Conservation (phyloP, 2,329 filamentous ascomycete genomes). For the Plectosphaerella sp. region DNA sequence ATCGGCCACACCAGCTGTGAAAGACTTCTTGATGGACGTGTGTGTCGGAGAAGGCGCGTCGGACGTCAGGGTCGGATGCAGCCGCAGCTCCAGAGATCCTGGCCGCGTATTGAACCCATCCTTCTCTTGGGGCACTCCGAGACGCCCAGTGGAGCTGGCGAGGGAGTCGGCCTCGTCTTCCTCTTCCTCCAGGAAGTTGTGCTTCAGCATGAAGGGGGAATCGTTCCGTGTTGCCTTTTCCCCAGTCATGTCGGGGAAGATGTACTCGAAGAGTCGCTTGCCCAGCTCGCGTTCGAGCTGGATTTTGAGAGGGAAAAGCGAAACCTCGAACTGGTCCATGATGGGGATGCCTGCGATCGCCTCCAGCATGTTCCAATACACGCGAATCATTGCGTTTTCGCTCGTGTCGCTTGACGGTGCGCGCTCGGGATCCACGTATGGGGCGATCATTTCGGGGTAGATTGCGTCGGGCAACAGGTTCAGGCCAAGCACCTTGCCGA, state of each 20-base stretch:
- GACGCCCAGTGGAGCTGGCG: conserved; percentile 31
- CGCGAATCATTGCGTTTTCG: conserved; percentile 72
- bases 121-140: conserved; percentile 34
- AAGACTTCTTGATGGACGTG: conserved; percentile 35
- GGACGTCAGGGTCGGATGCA: conserved; percentile 75
- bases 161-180: conserved; percentile 34
- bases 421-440: conserved; percentile 69
- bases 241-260: conserved; percentile 81
- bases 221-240: conserved; percentile 47
- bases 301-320: conserved; percentile 86
- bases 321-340: conserved; percentile 94
- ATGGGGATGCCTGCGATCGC: conserved; percentile 96
- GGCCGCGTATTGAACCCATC: conserved; percentile 56
- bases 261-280: conserved; percentile 92
- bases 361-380: conserved; percentile 98
- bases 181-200: conserved; percentile 42
- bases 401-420: conserved; percentile 16
- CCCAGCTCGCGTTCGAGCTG: conserved; percentile 91
- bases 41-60: conserved; percentile 30
- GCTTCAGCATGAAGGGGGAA: conserved; percentile 55
- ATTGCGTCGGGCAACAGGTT: conserved; percentile 87
- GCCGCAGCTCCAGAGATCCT: conserved; percentile 73
- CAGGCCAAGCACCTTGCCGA: conserved; percentile 81
- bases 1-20: conserved; percentile 45
- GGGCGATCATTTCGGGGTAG: conserved; percentile 93